Evolutionary conservation across 2,329 filamentous ascomycete species (phyloP).

Genomic region (Venturia effusa): DNA sequence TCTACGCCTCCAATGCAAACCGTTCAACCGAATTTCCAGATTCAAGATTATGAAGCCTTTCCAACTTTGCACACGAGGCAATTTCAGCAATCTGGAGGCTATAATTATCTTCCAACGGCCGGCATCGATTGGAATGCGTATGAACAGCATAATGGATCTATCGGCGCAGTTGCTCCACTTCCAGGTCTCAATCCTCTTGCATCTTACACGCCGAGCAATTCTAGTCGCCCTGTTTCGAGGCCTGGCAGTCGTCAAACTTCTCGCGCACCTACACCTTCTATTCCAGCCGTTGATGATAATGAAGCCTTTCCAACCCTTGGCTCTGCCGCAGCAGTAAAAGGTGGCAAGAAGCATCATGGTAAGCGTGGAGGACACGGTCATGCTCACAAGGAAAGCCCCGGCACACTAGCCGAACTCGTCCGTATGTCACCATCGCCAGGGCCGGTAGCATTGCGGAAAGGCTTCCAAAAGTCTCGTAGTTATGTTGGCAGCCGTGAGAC

Average conservation of each 20-base stretch:
- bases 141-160: conserved; percentile 29
- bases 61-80: conserved; percentile 51
- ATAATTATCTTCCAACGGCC: conserved; percentile 26
- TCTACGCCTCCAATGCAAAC: conserved; percentile 53
- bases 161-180: conserved; percentile 40
- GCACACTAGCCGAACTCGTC: conserved; percentile 84
- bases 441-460: conserved; percentile 42
- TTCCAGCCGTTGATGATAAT: conserved; percentile 78
- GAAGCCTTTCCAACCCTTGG: conserved; percentile 90
- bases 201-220: conserved; percentile 42
- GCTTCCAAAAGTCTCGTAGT: not conserved
- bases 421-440: conserved; percentile 87
- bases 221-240: conserved; percentile 64
- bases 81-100: conserved; percentile 29
- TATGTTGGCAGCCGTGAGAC: conserved; percentile 47
- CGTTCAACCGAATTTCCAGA: conserved; percentile 57
- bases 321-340: conserved; percentile 59
- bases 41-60: conserved; percentile 78
- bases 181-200: conserved; percentile 57
- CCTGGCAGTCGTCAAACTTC: conserved; percentile 73
- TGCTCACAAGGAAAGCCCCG: conserved; percentile 47
- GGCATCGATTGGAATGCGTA: conserved; percentile 16
- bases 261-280: conserved; percentile 50
- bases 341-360: conserved; percentile 83
- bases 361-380: conserved; percentile 74